Evolutionary conservation across 202 grass and related monocot species (phyloP), one percentile per base, ranked within the genome.

Genomic region (Zizania palustris): DNA sequence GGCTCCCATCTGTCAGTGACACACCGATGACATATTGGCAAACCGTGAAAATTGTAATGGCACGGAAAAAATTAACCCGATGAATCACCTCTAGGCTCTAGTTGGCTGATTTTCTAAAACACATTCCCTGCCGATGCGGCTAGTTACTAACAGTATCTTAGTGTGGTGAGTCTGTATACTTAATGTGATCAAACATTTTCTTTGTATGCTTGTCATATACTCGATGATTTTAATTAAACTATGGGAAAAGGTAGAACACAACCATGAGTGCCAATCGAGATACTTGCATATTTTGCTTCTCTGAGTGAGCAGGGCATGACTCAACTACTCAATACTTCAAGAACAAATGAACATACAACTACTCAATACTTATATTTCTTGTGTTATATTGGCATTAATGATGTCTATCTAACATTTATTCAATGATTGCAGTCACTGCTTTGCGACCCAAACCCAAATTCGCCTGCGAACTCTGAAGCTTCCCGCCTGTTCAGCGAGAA

Each of bases 401-500:
- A 16, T 73, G 45, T 67, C 48, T 45, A 44, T 36, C 46, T 84
- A 22, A 76, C 57, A 64, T 60, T 42, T 34, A 5, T 55, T 53
- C 60, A 33, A 59, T 58, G 48, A 28, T 72, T 85, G 58, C 82
- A 92, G 90, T 92, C 90, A 50, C 73, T 92, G 71, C 79, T 92
- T 50, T 92, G 90, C 16, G 90, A 92, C 67, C 90, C 90, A 38
- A 92, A 92, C 76, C 90, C 90, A 57, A 89, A 92, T 78, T 92
- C 90, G 22, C 90, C 90, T 61, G 90, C 90, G 42, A 92, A 92
- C 54, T 92, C 90, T 46, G 90, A 92, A 79, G 86, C 90, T 9
- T 83, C 90, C 1, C 86, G 90, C 43, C 60, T 92, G 51, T 92
- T 92, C 86, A 92, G 86, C 19, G 90, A 92, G 83, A 92, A 86